phyloP scores from a whole-genome alignment of 2,329 filamentous ascomycete species.

The Aspergillus fijiensis region DNA sequence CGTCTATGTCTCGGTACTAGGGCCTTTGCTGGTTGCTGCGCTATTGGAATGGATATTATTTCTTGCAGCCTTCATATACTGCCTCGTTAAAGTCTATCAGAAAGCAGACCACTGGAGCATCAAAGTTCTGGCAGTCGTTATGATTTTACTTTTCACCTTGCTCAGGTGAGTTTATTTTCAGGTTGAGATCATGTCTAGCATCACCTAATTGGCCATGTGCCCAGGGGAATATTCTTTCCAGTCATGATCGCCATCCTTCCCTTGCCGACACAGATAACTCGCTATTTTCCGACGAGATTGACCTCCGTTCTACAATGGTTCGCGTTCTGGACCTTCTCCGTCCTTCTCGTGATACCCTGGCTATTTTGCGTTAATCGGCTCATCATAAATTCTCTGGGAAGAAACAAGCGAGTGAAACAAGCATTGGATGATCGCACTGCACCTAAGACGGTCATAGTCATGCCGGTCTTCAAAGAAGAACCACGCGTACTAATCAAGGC shows the following conservation, averaged over 20 bases:
- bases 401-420: constrained; percentile 77
- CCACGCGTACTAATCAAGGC: constrained; percentile 81
- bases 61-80: constrained; percentile 92
- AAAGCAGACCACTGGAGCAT: constrained; percentile 91
- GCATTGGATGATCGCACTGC: constrained; percentile 81
- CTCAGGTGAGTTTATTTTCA: constrained; percentile 61
- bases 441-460: constrained; percentile 91
- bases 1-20: constrained; percentile 78
- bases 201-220: background rate
- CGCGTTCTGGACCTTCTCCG: constrained; percentile 89
- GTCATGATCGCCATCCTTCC: constrained; percentile 94
- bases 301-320: constrained; percentile 84
- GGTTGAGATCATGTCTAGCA: background rate
- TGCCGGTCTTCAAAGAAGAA: constrained; percentile 95
- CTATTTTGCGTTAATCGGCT: constrained; percentile 90
- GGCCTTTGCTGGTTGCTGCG: constrained; percentile 77
- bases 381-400: constrained; percentile 80
- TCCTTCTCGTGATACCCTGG: constrained; percentile 84
- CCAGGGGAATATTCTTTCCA: constrained; percentile 78
- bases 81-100: constrained; percentile 78
- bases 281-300: constrained; percentile 68
- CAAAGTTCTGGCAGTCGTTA: constrained; percentile 70
- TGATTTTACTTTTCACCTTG: constrained; percentile 70
- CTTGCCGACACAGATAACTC: constrained; percentile 68
- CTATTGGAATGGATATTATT: constrained; percentile 92